Evolutionary conservation across 2,329 filamentous ascomycete genomes (phyloP), one percentile per base, ranked within the genome.

Genomic region (Ceratocystis alfenasii): DNA sequence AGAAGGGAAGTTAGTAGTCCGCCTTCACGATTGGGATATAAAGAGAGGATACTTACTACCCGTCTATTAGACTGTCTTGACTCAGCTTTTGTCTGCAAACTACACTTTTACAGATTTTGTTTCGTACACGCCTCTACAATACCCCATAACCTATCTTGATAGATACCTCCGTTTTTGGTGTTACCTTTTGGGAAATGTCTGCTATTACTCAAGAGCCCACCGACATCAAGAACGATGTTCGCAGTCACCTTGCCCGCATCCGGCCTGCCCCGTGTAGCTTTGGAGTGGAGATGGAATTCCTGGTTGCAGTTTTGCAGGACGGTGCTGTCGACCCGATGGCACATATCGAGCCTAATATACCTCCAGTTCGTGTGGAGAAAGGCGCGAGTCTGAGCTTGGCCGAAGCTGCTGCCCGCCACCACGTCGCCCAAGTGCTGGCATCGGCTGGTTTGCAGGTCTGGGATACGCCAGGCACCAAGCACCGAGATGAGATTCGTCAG

Each of bases 281-380:
- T 10, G 72, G 74, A 17, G 65, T 74, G 20, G 73, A 74, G 64
- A 72, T 67, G 17, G 66, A 67, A 33, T 59, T 67, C n/a, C 15
- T 65, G 2, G 28, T 67, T 30, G 70, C 70, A 67, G 70, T 69
- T 65, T 63, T 71, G 50, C 68, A 68, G 25, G 66, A 72, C 60
- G 68, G 68, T 62, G 66, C 67, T 53, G 62, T 68, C 4, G 50
- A 62, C 36, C 20, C 63, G 1, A 66, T 55, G 64, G 36, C 61
- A 4, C 62, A 68, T 33, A 70, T 67, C 15, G 12, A 36, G 25
- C 44, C 22, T n/a, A 8, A 36, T 10, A 15, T 22, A 5, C 62
- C 46, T 8, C 22, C 25, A 22, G 15, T 64, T 2, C 62, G 44
- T 15, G 22, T 50, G 1, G 12, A 28, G 22, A 28, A 20, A 4